These are phyloP conservation scores for Flaveria floridana DNA, from an alignment of 140 eudicot genomes.

Conservation along the genomic window DNA sequence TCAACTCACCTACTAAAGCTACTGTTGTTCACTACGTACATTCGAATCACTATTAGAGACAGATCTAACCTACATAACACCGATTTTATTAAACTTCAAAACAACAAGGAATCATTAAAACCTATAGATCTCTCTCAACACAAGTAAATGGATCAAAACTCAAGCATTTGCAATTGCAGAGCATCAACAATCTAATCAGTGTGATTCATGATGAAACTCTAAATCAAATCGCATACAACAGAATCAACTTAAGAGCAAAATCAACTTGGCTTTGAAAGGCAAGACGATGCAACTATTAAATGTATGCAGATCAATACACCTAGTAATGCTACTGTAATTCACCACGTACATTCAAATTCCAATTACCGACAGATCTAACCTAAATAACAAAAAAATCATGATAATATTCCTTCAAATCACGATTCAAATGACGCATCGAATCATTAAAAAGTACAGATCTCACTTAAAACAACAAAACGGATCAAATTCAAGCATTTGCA, in stretches of 20 bases:
- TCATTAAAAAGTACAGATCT: not conserved
- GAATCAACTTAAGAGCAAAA: slow-evolving; percentile 1
- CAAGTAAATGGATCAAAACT: not conserved
- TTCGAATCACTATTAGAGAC: too few species aligned
- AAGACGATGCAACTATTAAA: too few species aligned
- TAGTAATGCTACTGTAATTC: too few species aligned
- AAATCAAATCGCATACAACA: not conserved
- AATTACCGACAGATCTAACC: not conserved
- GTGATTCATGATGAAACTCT: not conserved
- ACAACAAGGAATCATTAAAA: not conserved
- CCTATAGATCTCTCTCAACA: not conserved
- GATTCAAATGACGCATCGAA: not conserved
- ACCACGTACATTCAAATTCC: too few species aligned
- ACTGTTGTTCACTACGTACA: too few species aligned
- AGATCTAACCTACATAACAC: too few species aligned
- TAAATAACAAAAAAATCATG: not conserved
- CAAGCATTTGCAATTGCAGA: slow-evolving; percentile 3
- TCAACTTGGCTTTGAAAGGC: not conserved
- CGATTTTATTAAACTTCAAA: too few species aligned
- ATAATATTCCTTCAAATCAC: not conserved
- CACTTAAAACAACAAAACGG: not conserved
- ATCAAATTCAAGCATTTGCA: not conserved
- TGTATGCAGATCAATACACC: too few species aligned
- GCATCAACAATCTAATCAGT: not conserved
- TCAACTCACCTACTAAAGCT: not conserved